Evolutionary conservation across 495 filamentous ascomycete species (phyloP).

Genomic region (Xylaria flabelliformis): DNA sequence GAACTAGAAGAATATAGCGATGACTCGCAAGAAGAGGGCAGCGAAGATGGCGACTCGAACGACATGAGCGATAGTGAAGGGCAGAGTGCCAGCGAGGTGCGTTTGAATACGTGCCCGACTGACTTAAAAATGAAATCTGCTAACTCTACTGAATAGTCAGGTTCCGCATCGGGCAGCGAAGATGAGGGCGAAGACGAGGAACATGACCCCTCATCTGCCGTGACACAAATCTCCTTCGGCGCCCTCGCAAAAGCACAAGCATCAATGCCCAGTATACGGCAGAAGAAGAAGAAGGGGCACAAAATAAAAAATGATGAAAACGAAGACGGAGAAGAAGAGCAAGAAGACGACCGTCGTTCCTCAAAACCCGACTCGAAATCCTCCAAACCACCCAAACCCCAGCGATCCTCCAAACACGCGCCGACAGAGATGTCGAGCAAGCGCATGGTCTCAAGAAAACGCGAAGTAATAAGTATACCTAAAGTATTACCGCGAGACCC

Average conservation of each 20-base stretch:
- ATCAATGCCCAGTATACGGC: constrained; percentile 51
- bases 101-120: not conserved
- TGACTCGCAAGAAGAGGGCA: constrained; percentile 41
- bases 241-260: constrained; percentile 85
- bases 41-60: constrained; percentile 41
- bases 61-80: constrained; percentile 24
- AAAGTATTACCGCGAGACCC: constrained; percentile 75
- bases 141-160: constrained; percentile 25
- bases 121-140: not conserved
- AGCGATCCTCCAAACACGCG: constrained; percentile 82
- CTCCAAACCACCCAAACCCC: constrained; percentile 35
- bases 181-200: constrained; percentile 41
- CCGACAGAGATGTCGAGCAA: constrained; percentile 82
- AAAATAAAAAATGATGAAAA: constrained; percentile 35
- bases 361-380: constrained; percentile 37
- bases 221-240: constrained; percentile 77
- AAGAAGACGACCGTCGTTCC: constrained; percentile 27
- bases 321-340: constrained; percentile 28
- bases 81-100: constrained; percentile 1
- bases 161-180: constrained; percentile 30
- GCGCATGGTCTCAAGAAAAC: constrained; percentile 77
- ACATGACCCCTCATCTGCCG: constrained; percentile 49
- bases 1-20: constrained; percentile 46
- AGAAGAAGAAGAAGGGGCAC: constrained; percentile 43
- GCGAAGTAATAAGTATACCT: constrained; percentile 66